Evolutionary conservation across 352 stramenopile species (phyloP), one percentile per base, ranked within the genome.

Genomic region (Achlya hypogyna): DNA sequence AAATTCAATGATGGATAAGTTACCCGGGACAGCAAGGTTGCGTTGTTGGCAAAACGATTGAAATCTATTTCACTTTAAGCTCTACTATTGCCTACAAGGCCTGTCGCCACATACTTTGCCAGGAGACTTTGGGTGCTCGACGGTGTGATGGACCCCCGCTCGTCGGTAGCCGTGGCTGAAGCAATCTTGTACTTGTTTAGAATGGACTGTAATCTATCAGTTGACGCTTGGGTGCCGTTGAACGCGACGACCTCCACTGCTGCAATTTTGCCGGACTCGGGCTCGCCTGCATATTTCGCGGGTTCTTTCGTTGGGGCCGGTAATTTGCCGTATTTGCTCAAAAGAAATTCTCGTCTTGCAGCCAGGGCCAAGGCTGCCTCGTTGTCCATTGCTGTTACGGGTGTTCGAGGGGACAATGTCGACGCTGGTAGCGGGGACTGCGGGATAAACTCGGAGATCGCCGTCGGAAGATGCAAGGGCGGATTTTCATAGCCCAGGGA

Each of bases 291-390:
- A 16, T 10, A 32, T n/a, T 16, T 10, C 16, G 27, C 42, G 22
- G 38, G 9, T 53, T 64, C 56, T 29, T 10, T 9, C 1, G 20
- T 32, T 1, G 14, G 22, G 42, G 42, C 18, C 42, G 18, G 42
- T 18, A 49, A 53, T 65, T 53, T 65, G 12, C 59, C 59, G 18
- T 65, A 65, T 31, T 65, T 65, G 35, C n/a, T 58, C 38, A 65
- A n/a, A 8, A 65, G 25, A 65, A 40, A 65, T 9, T 54, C 59
- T n/a, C 59, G 25, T 14, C 59, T 16, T n/a, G 59, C 31, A 9
- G 43, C 35, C 27, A 43, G 31, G 9, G 25, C 12, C 18, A 22
- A 35, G 45, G 8, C 5, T 5, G 18, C 38, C 23, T 65, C 27
- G 16, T 5, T 40, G 4, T 49, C 29, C 18, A 22, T 59, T 0